These are phyloP conservation scores for Eutypa lata DNA, from an alignment of 2,329 filamentous ascomycete species.

Conservation along the genomic window DNA sequence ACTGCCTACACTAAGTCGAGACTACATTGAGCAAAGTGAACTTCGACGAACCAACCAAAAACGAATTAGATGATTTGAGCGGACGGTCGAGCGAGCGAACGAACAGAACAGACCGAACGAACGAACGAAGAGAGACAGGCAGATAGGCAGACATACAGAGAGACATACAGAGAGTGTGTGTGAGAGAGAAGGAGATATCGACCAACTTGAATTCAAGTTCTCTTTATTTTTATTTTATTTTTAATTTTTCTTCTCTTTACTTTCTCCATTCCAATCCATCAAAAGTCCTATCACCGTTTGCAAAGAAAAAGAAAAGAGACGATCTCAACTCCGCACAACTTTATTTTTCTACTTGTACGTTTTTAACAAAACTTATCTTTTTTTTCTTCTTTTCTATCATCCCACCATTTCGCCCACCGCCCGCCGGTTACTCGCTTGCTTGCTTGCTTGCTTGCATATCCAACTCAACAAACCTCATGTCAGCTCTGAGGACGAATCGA, in stretches of 20 bases:
- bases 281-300: not conserved
- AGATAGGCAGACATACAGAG: not conserved
- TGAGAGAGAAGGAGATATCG: not conserved
- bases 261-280: not conserved
- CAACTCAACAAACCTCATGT: not conserved
- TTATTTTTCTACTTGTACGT: not conserved
- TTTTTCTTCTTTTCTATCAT: too few species aligned
- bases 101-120: not conserved
- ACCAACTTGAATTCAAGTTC: not conserved
- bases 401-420: too few species aligned
- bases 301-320: not conserved
- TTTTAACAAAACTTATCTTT: too few species aligned
- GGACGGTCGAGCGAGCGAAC: not conserved
- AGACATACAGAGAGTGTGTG: not conserved
- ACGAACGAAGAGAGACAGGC: constrained; percentile 3
- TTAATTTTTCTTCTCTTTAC: not conserved
- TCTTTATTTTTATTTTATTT: not conserved
- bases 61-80: constrained; percentile 2
- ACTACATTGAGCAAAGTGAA: too few species aligned
- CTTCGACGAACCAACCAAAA: not conserved
- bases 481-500: not conserved
- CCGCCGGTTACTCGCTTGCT: not conserved
- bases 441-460: not conserved
- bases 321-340: not conserved
- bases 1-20: too few species aligned